These are phyloP conservation scores for Cucumis hystrix DNA, from an alignment of 306 rosid genomes.

Conservation along the genomic window DNA sequence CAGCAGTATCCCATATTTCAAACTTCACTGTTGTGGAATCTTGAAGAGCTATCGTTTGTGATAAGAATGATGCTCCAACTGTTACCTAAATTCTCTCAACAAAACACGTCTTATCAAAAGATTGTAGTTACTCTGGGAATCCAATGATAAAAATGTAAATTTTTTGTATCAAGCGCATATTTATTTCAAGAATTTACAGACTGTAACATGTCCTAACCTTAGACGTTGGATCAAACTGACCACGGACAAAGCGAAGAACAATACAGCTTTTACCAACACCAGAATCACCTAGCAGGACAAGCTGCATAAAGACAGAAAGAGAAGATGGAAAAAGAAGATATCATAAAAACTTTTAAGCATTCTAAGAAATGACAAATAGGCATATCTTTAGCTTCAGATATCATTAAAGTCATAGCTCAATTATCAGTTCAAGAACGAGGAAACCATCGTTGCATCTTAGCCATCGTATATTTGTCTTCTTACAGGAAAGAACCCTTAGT, in stretches of 20 bases:
- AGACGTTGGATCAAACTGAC: constrained; percentile 97
- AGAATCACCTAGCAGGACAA: constrained; percentile 95
- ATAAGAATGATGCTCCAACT: constrained; percentile 97
- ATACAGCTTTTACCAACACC: constrained; percentile 99
- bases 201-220: constrained; percentile 45
- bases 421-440: neutral
- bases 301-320: constrained; percentile 33
- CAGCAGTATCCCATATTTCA: constrained; percentile 99
- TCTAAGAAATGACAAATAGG: neutral
- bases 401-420: neutral
- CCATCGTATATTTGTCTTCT: neutral
- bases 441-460: neutral
- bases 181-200: neutral
- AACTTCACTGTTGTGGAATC: constrained; percentile 98
- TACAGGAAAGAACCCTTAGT: neutral
- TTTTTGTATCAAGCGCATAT: neutral
- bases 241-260: constrained; percentile 97
- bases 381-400: neutral
- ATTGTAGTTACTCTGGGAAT: neutral
- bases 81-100: constrained; percentile 63
- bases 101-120: constrained; percentile 4
- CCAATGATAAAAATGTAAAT: neutral
- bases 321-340: constrained; percentile 7
- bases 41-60: constrained; percentile 96
- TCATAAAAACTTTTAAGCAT: neutral